phyloP scores from a whole-genome alignment of 2,329 filamentous ascomycete species.

The Calonectria fujianensis region DNA sequence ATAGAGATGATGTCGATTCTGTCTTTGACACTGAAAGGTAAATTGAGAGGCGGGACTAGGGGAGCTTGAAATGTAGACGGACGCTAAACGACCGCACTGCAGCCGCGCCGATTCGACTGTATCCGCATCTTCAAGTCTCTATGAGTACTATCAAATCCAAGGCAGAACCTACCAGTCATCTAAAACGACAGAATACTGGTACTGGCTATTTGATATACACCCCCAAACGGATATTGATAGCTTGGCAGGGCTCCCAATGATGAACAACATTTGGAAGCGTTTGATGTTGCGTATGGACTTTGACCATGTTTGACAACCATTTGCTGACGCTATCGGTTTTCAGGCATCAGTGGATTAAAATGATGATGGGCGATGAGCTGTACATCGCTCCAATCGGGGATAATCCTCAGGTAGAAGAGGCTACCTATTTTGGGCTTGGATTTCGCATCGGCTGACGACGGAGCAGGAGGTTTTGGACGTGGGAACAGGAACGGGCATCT shows the following conservation, averaged over 20 bases:
- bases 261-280: not conserved
- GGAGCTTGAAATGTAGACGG: no score
- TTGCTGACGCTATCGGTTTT: not conserved
- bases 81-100: not conserved
- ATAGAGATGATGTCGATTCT: constrained; percentile 5
- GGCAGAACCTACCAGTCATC: constrained; percentile 24
- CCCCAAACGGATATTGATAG: no score
- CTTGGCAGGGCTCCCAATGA: not conserved
- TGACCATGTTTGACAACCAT: not conserved
- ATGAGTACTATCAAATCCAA: not conserved
- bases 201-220: not conserved
- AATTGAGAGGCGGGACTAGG: no score
- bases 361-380: constrained; percentile 35
- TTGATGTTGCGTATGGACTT: constrained; percentile 1
- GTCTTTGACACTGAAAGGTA: constrained; percentile 11
- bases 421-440: not conserved
- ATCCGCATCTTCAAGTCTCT: constrained; percentile 3
- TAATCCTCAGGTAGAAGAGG: constrained; percentile 22
- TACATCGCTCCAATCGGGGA: constrained; percentile 31
- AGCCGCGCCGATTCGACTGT: not conserved
- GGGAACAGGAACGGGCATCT: constrained; percentile 28
- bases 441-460: not conserved
- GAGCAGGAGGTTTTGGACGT: constrained; percentile 22
- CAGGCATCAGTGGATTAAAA: constrained; percentile 35
- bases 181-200: constrained; percentile 29